Conservation (phyloP, 169 alveolate species). For the Toxoplasma gondii region DNA sequence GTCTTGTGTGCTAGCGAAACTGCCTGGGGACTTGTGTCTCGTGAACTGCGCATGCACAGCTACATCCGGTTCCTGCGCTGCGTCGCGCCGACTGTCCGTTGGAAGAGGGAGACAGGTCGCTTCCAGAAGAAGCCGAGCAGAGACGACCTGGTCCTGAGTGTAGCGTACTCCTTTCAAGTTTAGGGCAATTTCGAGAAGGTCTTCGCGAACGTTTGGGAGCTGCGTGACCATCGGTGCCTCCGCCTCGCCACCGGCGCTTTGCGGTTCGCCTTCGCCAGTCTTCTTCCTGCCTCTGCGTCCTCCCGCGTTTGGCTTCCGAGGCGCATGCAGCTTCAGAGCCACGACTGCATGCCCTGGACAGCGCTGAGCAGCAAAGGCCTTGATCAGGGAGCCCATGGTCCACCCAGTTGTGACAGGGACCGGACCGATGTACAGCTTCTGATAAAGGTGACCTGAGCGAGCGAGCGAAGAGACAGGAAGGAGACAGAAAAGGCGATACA, state of each 20-base stretch:
- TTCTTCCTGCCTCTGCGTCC: neutral
- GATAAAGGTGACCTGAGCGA: slow-evolving; percentile 78
- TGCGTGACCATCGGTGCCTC: neutral
- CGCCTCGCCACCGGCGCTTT: neutral
- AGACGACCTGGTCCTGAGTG: too few species aligned
- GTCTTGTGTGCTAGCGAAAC: too few species aligned
- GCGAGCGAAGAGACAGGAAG: neutral
- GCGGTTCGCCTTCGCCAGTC: neutral
- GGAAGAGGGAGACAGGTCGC: too few species aligned
- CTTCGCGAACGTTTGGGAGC: slow-evolving; percentile 77
- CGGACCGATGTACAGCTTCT: slow-evolving; percentile 85
- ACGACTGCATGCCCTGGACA: slow-evolving; percentile 85
- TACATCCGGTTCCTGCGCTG: too few species aligned
- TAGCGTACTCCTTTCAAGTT: slow-evolving; percentile 76
- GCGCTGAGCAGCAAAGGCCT: slow-evolving; percentile 79
- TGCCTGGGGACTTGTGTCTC: too few species aligned
- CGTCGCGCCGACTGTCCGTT: too few species aligned
- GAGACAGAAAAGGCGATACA: too few species aligned
- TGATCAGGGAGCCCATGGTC: slow-evolving; percentile 83
- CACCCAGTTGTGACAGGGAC: slow-evolving; percentile 84
- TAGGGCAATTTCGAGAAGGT: slow-evolving; percentile 80
- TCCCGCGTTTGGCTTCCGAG: slow-evolving; percentile 72
- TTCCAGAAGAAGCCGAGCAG: too few species aligned
- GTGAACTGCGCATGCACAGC: too few species aligned
- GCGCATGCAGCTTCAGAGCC: slow-evolving; percentile 81